Evolutionary conservation across 2,329 filamentous ascomycete species (phyloP).

Genomic region (Capronia epimyces): DNA sequence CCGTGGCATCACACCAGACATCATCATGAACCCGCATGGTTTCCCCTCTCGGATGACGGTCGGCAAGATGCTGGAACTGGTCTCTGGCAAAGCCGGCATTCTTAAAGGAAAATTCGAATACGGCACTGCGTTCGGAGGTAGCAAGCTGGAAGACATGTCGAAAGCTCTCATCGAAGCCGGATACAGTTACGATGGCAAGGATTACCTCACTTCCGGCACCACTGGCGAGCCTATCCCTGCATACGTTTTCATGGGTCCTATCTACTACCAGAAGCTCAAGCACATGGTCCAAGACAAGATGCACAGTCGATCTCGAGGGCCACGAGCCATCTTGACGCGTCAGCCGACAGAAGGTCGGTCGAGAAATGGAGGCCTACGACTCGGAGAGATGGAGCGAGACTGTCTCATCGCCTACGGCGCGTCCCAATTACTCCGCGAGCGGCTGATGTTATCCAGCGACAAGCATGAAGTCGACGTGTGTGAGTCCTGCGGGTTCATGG

Average conservation of each 20-base stretch:
- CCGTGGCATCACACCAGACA: constrained; percentile 84
- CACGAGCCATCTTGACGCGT: constrained; percentile 82
- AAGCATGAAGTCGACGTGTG: constrained; percentile 89
- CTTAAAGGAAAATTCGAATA: constrained; percentile 81
- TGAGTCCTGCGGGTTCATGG: constrained; percentile 89
- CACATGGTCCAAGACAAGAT: constrained; percentile 99
- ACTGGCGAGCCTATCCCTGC: constrained; percentile 90
- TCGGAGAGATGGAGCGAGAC: constrained; percentile 98
- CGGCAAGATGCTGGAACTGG: constrained; percentile 90
- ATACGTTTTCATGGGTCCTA: constrained; percentile 97
- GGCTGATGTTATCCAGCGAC: constrained; percentile 91
- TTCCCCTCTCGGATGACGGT: constrained; percentile 99
- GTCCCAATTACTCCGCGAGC: constrained; percentile 82
- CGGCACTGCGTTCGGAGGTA: constrained; percentile 80
- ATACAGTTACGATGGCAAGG: constrained; percentile 95
- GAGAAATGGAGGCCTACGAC: constrained; percentile 79
- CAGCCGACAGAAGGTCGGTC: constrained; percentile 96
- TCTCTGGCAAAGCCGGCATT: constrained; percentile 90
- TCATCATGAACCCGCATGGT: constrained; percentile 99
- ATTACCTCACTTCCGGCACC: constrained; percentile 91
- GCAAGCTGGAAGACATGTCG: constrained; percentile 82
- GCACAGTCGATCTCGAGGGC: constrained; percentile 89
- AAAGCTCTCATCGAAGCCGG: constrained; percentile 77
- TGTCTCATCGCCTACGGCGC: constrained; percentile 96
- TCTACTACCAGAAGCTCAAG: constrained; percentile 99